These are phyloP conservation scores for Boletus vinaceobasis DNA, from an alignment of 768 basidiomycete genomes.

Conservation along the genomic window DNA sequence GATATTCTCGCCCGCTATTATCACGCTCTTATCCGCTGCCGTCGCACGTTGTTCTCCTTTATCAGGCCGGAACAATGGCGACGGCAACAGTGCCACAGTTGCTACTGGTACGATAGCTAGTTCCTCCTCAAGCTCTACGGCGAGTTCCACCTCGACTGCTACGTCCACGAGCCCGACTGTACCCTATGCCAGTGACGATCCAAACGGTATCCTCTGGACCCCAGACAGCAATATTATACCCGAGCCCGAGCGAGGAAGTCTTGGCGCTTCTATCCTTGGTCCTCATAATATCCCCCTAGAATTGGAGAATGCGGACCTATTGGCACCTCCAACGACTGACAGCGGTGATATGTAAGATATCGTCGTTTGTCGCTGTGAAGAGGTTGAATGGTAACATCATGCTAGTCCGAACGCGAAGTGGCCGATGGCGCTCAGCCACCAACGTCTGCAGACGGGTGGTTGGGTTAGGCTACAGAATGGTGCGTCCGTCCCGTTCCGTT, in stretches of 20 bases:
- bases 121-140: neutral
- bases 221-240: conserved; percentile 22
- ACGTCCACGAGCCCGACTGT: conserved; percentile 38
- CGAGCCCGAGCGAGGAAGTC: conserved; percentile 39
- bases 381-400: neutral
- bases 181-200: conserved; percentile 38
- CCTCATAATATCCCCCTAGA: conserved; percentile 54
- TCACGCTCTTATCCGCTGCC: conserved; percentile 2
- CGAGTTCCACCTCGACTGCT: conserved; percentile 18
- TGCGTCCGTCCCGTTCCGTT: conserved; percentile 15
- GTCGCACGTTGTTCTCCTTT: conserved; percentile 1
- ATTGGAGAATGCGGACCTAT: conserved; percentile 51
- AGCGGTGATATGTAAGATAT: conserved; percentile 43
- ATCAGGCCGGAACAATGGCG: neutral
- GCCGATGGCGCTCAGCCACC: conserved; percentile 48
- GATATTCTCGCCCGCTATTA: neutral
- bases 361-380: neutral
- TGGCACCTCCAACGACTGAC: conserved; percentile 62
- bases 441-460: conserved; percentile 52
- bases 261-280: conserved; percentile 49
- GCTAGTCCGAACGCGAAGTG: conserved; percentile 49
- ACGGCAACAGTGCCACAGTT: neutral
- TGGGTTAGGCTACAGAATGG: conserved; percentile 61
- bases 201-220: conserved; percentile 43
- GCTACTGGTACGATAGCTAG: neutral